Evolutionary conservation across 805 yeast genomes (phyloP).

Genomic region (Hanseniaspora guilliermondii): DNA sequence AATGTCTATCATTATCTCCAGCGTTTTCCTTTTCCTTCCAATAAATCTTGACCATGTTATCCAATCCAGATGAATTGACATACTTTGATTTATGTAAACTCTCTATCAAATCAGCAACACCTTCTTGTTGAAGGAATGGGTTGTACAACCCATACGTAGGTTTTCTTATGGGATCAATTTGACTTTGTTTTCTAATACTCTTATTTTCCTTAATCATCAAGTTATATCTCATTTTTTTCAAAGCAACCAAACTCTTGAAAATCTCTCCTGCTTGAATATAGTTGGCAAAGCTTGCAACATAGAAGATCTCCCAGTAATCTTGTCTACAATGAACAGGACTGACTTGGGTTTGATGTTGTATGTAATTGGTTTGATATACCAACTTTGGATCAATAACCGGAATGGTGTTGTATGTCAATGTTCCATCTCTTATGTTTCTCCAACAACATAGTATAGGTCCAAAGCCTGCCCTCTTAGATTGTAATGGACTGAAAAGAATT

Average conservation of each 20-base stretch:
- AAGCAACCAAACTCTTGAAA: conserved; percentile 58
- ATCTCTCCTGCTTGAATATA: conserved; percentile 60
- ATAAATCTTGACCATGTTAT: conserved; percentile 32
- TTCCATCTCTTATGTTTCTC: conserved; percentile 79
- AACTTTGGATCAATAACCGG: conserved; percentile 43
- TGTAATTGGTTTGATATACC: conserved; percentile 52
- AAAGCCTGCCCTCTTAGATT: conserved; percentile 48
- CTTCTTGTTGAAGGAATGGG: conserved; percentile 82
- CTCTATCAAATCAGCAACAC: conserved; percentile 63
- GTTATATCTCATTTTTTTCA: conserved; percentile 62
- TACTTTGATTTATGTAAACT: conserved; percentile 19
- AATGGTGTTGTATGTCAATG: conserved; percentile 76
- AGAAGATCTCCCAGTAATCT: conserved; percentile 85
- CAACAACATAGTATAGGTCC: conserved; percentile 78
- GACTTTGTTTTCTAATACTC: conserved; percentile 53
- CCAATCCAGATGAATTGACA: conserved; percentile 47
- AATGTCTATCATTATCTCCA: conserved; percentile 56
- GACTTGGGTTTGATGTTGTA: conserved; percentile 82
- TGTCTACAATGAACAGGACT: conserved; percentile 59
- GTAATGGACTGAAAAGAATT: conserved; percentile 30
- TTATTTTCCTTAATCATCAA: conserved; percentile 48
- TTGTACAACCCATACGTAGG: conserved; percentile 84
- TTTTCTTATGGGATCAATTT: conserved; percentile 42
- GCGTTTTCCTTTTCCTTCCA: conserved; percentile 87
- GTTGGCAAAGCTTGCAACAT: conserved; percentile 55